Conservation (phyloP, 805 yeast species). For the Pichia eremophila region DNA sequence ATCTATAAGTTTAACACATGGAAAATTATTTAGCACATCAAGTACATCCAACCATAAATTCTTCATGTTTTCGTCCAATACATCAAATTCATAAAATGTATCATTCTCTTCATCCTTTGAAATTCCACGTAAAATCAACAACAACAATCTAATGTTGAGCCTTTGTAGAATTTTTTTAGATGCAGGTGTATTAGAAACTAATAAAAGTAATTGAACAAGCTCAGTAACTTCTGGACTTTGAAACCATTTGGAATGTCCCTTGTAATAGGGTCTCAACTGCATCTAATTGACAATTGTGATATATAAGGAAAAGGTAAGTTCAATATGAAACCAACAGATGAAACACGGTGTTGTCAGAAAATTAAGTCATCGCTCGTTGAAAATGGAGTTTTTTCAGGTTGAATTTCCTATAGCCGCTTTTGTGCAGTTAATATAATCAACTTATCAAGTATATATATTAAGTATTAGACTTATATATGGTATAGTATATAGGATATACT, state of each 20-base stretch:
- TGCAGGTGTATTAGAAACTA: background rate
- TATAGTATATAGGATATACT: too few relatives aligned
- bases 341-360: too few relatives aligned
- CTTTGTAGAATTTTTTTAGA: background rate
- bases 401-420: too few relatives aligned
- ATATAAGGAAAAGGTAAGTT: too few relatives aligned
- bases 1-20: constrained; percentile 9
- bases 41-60: constrained; percentile 2
- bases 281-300: background rate
- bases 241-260: background rate
- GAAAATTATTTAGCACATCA: constrained; percentile 2
- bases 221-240: background rate
- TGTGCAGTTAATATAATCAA: too few relatives aligned
- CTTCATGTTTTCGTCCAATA: background rate
- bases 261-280: constrained; percentile 2
- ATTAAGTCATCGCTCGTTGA: too few relatives aligned
- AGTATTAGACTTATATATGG: too few relatives aligned
- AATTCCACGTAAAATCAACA: constrained; percentile 3
- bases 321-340: too few relatives aligned
- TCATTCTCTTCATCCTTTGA: constrained; percentile 5
- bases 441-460: too few relatives aligned
- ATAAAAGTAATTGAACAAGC: background rate
- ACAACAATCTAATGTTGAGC: constrained; percentile 2
- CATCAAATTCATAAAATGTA: background rate
- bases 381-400: too few relatives aligned